These are phyloP conservation scores for Apium graveolens DNA, from an alignment of 129 eudicot genomes.

Conservation along the genomic window DNA sequence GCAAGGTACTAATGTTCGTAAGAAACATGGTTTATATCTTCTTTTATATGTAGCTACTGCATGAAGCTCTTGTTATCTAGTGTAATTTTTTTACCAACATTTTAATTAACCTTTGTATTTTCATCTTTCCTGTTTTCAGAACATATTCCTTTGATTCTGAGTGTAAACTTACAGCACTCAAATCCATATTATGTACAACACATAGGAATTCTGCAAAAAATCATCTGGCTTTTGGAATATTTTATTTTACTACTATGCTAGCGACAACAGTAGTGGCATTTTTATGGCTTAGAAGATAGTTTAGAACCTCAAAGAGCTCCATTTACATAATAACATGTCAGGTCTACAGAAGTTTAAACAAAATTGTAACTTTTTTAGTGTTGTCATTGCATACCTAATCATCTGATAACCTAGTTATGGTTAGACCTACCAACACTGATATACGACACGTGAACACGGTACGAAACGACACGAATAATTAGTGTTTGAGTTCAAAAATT, in stretches of 20 bases:
- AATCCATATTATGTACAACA: background rate
- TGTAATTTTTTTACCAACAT: background rate
- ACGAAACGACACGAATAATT: no score
- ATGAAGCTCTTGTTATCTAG: background rate
- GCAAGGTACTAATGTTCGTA: conserved; percentile 44
- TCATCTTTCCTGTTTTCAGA: background rate
- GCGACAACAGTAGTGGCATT: background rate
- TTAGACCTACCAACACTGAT: no score
- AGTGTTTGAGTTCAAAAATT: no score
- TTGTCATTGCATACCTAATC: background rate
- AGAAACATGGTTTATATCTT: background rate
- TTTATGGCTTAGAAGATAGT: background rate
- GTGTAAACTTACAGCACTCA: background rate
- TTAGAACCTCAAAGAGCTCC: background rate
- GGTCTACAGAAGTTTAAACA: background rate
- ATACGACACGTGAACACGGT: no score
- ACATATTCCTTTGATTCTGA: background rate
- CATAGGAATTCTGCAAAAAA: background rate
- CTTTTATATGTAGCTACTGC: background rate
- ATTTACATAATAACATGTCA: no score
- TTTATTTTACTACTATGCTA: no score
- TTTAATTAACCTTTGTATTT: background rate
- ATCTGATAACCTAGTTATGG: background rate
- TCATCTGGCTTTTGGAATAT: background rate
- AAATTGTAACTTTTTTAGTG: background rate